Evolutionary conservation across 2,329 filamentous ascomycete species (phyloP), one percentile per base, ranked within the genome.

Genomic region (Venturia oleaginea): DNA sequence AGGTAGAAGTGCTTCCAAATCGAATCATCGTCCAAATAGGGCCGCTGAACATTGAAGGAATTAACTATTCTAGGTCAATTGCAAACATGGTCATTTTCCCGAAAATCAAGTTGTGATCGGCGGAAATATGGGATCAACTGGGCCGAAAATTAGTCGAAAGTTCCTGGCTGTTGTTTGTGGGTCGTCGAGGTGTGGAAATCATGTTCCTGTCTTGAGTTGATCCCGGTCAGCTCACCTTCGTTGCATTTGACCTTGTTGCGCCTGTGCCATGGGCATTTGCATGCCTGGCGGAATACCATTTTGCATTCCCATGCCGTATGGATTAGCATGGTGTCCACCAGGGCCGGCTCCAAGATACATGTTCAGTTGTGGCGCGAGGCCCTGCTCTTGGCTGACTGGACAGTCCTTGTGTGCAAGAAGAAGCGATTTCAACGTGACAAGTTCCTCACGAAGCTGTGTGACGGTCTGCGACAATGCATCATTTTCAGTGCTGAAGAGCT

Each of bases 401-500:
- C 94, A 97, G 74, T 97, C 93, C 74, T 97, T 97, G 77, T 99
- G 94, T 0, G 92, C 92, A 27, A 97, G 82, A 2, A 99, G 81
- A 0, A 97, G 80, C 0, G 92, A 96, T 80, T 97, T 97, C 51
- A 99, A 83, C 68, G 93, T 95, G 59, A 97, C 91, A 66, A 97
- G 90, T 73, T 99, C 94, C 72, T 97, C 93, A 34, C 92, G 84
- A 6, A 97, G 79, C 69, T 90, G 86, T 1, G 88, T 88, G 65
- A 97, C 92, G 67, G 94, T 93, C 3, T 87, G 83, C 22, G 88
- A 90, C 40, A 99, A 82, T 1, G 86, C 86, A 72, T 99, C 94
- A 68, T 97, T 97, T 76, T 99, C 94, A 0, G 83, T 88, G 67
- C 89, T 92, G 72, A 92, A 97, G 69, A 96, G 83, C 75, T 99